Percentiles rank a stretch among this genome's conserved stretches.
Conservation (phyloP, 2,329 filamentous ascomycete genomes). For the Aspergillus tubingensis region DNA sequence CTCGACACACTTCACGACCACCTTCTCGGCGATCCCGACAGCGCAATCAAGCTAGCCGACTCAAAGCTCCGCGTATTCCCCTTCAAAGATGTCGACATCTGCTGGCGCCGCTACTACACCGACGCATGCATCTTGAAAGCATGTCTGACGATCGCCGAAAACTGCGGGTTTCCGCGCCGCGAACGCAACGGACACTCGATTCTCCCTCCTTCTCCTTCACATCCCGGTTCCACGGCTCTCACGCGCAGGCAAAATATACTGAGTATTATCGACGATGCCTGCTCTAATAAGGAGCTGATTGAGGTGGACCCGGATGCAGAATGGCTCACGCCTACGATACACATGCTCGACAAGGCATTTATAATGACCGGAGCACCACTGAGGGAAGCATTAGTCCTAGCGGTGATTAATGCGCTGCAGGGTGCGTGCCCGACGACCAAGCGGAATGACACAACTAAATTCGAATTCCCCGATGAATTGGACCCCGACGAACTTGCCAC, state of each 20-base stretch:
- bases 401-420: conserved; percentile 38
- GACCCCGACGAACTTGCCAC: conserved; percentile 13
- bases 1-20: conserved; percentile 20
- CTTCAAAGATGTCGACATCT: conserved; percentile 57
- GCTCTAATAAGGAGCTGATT: background rate
- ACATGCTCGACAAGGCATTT: conserved; percentile 71
- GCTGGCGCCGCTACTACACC: conserved; percentile 60
- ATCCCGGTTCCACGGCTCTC: too few relatives aligned
- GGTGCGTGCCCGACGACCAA: conserved; percentile 12
- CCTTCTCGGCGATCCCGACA: conserved; percentile 38
- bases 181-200: background rate
- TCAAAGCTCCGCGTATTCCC: conserved; percentile 58
- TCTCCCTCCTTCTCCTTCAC: too few relatives aligned
- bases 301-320: conserved; percentile 26
- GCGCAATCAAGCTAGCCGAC: conserved; percentile 53
- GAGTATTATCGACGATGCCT: conserved; percentile 11
- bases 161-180: conserved; percentile 20
- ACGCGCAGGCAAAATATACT: conserved; percentile 20
- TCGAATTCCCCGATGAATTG: too few relatives aligned
- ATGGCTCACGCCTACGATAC: conserved; percentile 62
- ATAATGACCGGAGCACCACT: conserved; percentile 70
- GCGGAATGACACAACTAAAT: too few relatives aligned
- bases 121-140: conserved; percentile 57
- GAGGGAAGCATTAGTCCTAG: conserved; percentile 51
- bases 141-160: conserved; percentile 33